Conservation (phyloP, 345 rosid species). For the Linum trigynum region DNA sequence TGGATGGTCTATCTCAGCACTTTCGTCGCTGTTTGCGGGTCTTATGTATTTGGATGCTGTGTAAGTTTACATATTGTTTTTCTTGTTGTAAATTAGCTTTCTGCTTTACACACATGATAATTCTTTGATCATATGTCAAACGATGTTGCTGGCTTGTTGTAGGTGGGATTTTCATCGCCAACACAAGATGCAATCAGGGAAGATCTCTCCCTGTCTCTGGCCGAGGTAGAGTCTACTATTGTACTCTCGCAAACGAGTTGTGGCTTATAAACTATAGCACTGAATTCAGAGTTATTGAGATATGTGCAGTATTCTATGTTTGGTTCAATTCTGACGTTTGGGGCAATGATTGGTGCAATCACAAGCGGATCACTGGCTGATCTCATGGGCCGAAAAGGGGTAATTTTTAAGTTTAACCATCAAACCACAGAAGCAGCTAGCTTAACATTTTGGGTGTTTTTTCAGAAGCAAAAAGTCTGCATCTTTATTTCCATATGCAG, state of each 20-base stretch:
- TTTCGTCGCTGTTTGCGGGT: constrained; percentile 73
- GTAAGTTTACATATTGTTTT: constrained; percentile 29
- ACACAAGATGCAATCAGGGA: constrained; percentile 68
- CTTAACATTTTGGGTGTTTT: not conserved
- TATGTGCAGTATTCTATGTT: constrained; percentile 31
- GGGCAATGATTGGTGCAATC: constrained; percentile 43
- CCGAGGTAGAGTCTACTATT: constrained; percentile 33
- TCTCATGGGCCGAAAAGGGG: constrained; percentile 29
- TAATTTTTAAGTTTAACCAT: not conserved
- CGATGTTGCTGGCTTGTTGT: constrained; percentile 10
- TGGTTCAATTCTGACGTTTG: constrained; percentile 37
- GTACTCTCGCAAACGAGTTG: not conserved
- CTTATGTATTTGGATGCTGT: constrained; percentile 75
- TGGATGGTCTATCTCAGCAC: constrained; percentile 82
- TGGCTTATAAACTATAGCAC: not conserved
- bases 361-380: constrained; percentile 33
- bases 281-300: not conserved
- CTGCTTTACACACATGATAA: not conserved
- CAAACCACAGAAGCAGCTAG: not conserved
- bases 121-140: not conserved
- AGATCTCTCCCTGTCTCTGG: constrained; percentile 55
- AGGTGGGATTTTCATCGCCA: constrained; percentile 90
- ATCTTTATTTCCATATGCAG: not conserved
- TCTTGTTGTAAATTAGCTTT: not conserved
- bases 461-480: too few relatives aligned